Evolutionary conservation across 768 basidiomycete species (phyloP), one percentile per base, ranked within the genome.

Genomic region (Mycena amicta): DNA sequence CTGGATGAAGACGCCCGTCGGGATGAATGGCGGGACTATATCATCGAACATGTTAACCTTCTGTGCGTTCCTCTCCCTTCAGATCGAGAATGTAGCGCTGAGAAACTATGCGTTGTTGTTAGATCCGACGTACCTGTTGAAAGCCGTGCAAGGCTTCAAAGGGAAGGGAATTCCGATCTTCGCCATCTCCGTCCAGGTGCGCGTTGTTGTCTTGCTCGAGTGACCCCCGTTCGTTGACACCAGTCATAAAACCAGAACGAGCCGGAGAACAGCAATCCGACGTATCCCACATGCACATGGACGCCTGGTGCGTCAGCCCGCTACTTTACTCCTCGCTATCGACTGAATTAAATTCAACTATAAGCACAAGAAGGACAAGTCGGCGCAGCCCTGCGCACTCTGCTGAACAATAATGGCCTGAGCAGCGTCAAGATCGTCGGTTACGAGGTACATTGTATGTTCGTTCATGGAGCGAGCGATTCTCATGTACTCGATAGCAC

Each of bases 91-190:
- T n/a, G n/a, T n/a, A n/a, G n/a, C n/a, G n/a, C n/a, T n/a, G n/a
- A n/a, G n/a, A n/a, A n/a, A n/a, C n/a, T n/a, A n/a, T n/a, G n/a
- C n/a, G n/a, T n/a, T n/a, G n/a, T 27, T 6, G 22, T 0, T 56
- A 92, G 90, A 88, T 72, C 82, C 89, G 0, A 84, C 79, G 5
- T 91, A 92, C 68, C 80, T 92, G 5, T 69, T 91, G 22, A 91
- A 90, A 68, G 77, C 82, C 16, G 77, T 91, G 16, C 88, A 90
- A 67, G 89, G 86, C 3, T 90, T 90, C 68, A 72, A 80, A 50
- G 78, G 55, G 56, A 72, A 88, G 63, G 88, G 88, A 0, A 80
- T 90, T 41, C 66, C 76, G 0, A 67, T 86, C 18, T 90, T 86
- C 58, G 88, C 88, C 0, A 80, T 92, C 41, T 77, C 80, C 1